Conservation (phyloP, 345 rosid species). For the Citrus hindsii region DNA sequence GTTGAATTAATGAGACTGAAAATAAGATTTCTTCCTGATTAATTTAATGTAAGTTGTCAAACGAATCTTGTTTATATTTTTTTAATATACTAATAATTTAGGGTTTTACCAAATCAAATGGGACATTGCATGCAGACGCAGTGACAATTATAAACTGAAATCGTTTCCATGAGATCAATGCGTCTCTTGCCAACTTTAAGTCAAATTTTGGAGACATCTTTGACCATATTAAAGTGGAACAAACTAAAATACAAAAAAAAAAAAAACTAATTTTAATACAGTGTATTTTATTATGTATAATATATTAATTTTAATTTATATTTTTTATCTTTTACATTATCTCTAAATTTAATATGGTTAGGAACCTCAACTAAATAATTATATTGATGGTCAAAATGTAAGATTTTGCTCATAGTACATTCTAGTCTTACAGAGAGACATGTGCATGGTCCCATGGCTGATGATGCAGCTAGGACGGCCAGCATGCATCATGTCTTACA, state of each 20-base stretch:
- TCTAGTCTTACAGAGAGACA: neutral
- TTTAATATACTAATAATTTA: neutral
- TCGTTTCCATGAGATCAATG: neutral
- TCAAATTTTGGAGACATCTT: too few relatives aligned
- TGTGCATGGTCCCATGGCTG: neutral
- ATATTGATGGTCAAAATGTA: neutral
- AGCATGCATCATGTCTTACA: neutral
- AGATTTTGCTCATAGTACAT: neutral
- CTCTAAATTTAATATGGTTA: too few relatives aligned
- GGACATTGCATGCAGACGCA: neutral
- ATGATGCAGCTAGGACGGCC: neutral
- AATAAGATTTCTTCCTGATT: neutral
- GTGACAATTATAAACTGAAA: neutral
- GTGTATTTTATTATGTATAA: accelerated
- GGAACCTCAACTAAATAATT: too few relatives aligned
- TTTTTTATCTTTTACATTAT: too few relatives aligned
- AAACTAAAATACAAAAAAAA: too few relatives aligned
- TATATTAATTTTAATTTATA: too few relatives aligned
- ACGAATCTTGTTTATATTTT: neutral
- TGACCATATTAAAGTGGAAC: too few relatives aligned
- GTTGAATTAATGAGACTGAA: neutral
- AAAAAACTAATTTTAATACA: too few relatives aligned
- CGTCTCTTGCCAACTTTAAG: neutral
- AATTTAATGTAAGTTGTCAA: neutral
- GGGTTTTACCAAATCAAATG: neutral